Base-by-base conservation (phyloP, 805 yeast species). In the Dipodascopsis tothii region DNA sequence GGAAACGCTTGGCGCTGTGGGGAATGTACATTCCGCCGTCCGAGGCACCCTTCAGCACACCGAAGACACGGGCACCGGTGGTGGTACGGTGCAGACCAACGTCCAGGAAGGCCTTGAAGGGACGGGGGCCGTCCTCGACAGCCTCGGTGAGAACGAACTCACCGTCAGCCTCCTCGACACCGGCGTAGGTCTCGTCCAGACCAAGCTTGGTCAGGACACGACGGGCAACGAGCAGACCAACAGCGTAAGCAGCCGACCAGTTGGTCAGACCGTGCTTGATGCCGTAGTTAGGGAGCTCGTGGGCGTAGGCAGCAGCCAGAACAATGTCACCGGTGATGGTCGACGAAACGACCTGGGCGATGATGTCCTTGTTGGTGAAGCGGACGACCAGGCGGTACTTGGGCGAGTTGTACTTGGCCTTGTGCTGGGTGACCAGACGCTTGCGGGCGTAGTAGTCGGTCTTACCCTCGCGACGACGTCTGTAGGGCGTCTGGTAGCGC, bases 381-480 rank as follows among this genome's bases (percentile, higher is more conserved):
- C 98, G 87, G 60, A 92, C 96, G 59, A 92, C 98, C 67, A 92
- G 80, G 82, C 98, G 88, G 85, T 90, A 92, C 80, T 92, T 92
- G 75, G 98, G 98, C 69, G 96, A 71, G 83, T 80, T 81, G 94
- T 92, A 92, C 80, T 92, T 92, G 71, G 96, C 96, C 88, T 92
- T 92, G 92, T 90, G 96, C 79, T 92, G 98, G 66, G 96, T 79
- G 67, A 92, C 92, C 69, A 92, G 78, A 78, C 97, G 87, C 95
- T 92, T 92, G 82, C 98, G 88, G 73, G 92, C 96, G 81, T 88
- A 92, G 94, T 88, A 92, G 74, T 92, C 98, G 70, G 98, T 92
- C 81, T 92, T 92, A 78, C 98, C 98, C 78, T 92, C 96, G 72
- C 94, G 85, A 84, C 98, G 85, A 81, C 98, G 88, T 75, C 98